Conservation (phyloP, 495 filamentous ascomycete species). For the Pyrenopolyporus hunteri region DNA sequence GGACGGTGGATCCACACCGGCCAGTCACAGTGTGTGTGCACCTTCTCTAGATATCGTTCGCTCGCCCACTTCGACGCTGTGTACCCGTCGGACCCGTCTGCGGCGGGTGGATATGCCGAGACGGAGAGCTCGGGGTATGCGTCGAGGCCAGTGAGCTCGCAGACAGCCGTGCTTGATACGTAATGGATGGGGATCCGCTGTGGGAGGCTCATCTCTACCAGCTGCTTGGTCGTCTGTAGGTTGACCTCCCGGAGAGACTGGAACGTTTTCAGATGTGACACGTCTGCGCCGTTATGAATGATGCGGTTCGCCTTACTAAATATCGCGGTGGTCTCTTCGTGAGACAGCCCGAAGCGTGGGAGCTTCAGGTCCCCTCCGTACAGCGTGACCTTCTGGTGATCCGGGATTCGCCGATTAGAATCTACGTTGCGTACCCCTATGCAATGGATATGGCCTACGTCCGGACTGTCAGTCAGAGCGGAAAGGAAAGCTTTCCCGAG, state of each 20-base stretch:
- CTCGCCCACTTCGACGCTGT: slow-evolving; percentile 60
- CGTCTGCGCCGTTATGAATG: slow-evolving; percentile 61
- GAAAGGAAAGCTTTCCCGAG: slow-evolving; percentile 30
- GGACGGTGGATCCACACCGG: slow-evolving; percentile 44
- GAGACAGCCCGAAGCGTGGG: slow-evolving; percentile 50
- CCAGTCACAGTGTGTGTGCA: slow-evolving; percentile 29
- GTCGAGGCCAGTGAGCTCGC: neutral
- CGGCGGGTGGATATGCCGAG: neutral
- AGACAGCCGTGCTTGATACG: slow-evolving; percentile 48
- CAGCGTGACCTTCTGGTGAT: slow-evolving; percentile 40
- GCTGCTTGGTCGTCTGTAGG: slow-evolving; percentile 50
- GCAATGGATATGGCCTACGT: slow-evolving; percentile 29
- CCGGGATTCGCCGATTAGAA: too few relatives aligned
- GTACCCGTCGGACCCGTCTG: slow-evolving; percentile 50
- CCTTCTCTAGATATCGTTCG: slow-evolving; percentile 55
- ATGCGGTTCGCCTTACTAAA: slow-evolving; percentile 47
- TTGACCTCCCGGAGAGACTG: slow-evolving; percentile 49
- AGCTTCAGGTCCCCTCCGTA: slow-evolving; percentile 50
- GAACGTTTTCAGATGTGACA: slow-evolving; percentile 58
- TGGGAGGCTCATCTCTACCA: slow-evolving; percentile 44
- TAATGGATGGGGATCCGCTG: slow-evolving; percentile 57
- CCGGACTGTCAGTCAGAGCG: slow-evolving; percentile 1
- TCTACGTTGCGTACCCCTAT: slow-evolving; percentile 1
- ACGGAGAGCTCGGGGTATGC: neutral
- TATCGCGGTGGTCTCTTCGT: slow-evolving; percentile 30